A percentile compares a stretch with the other conserved stretches of the same genome.
These are phyloP conservation scores for Dendrobium nobile DNA, from an alignment of 106 monocot genomes.

Conservation along the genomic window DNA sequence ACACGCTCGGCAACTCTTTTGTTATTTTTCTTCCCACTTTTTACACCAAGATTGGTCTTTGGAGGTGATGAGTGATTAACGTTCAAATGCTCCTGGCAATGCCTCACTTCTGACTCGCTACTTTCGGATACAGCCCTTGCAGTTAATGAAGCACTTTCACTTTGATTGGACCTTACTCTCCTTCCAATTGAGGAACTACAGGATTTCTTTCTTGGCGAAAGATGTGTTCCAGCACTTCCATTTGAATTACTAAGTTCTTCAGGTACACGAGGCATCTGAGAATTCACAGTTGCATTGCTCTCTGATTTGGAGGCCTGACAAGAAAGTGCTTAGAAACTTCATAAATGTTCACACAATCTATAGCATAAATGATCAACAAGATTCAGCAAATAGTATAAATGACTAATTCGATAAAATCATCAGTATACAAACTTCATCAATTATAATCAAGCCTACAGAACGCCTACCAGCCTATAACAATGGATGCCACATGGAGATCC, in stretches of 20 bases:
- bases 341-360: not conserved
- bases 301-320: slow-evolving; percentile 51
- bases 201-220: slow-evolving; percentile 34
- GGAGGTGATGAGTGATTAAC: slow-evolving; percentile 33
- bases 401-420: not conserved
- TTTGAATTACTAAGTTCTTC: slow-evolving; percentile 47
- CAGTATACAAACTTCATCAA: not conserved
- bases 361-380: not conserved
- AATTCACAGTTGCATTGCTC: slow-evolving; percentile 23
- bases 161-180: slow-evolving; percentile 49
- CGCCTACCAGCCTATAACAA: slow-evolving; percentile 61
- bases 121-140: slow-evolving; percentile 68
- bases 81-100: slow-evolving; percentile 14
- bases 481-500: slow-evolving; percentile 64
- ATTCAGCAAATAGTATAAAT: not conserved
- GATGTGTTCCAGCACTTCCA: slow-evolving; percentile 22
- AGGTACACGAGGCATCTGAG: slow-evolving; percentile 20
- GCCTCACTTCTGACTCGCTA: slow-evolving; percentile 78
- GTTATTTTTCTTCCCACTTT: slow-evolving; percentile 55
- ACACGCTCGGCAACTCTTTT: slow-evolving; percentile 86
- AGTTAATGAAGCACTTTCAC: slow-evolving; percentile 84
- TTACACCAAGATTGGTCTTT: slow-evolving; percentile 34
- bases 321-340: not conserved
- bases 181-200: slow-evolving; percentile 29
- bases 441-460: not conserved